Conservation (phyloP, 164 flowering plant genomes). For the Magnolia sinica region DNA sequence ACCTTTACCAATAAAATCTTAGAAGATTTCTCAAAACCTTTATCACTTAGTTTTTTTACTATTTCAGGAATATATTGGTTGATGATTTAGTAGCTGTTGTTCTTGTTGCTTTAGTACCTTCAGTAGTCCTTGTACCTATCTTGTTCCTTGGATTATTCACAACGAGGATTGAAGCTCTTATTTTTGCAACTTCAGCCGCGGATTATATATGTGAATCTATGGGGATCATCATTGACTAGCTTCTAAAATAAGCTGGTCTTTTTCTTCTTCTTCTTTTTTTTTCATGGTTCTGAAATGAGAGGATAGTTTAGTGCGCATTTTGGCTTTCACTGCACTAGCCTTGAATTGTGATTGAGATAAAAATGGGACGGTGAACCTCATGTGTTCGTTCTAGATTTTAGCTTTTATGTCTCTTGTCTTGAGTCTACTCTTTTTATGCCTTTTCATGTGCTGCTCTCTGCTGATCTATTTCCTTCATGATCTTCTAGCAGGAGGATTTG, state of each 20-base stretch:
- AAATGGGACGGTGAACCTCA: no score
- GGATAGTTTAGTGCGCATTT: no score
- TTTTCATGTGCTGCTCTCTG: neutral
- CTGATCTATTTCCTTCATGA: neutral
- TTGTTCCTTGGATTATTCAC: constrained; percentile 2
- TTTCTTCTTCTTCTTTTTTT: no score
- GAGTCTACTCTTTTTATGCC: no score
- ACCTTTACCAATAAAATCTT: neutral
- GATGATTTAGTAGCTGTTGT: neutral
- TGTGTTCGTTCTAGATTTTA: no score
- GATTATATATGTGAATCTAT: constrained; percentile 7
- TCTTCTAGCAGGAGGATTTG: neutral
- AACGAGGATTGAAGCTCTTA: constrained; percentile 7
- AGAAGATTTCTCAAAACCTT: neutral
- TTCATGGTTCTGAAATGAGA: no score
- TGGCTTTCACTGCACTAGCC: no score
- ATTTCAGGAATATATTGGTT: neutral
- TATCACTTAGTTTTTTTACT: neutral
- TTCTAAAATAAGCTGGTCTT: neutral
- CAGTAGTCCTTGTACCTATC: neutral
- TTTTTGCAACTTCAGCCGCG: neutral
- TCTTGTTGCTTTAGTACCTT: neutral
- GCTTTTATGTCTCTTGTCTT: no score
- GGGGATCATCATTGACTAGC: constrained; percentile 3
- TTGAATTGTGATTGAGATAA: no score